Evolutionary conservation across 768 basidiomycete genomes (phyloP).

Genomic region (Rhodotorula paludigena): DNA sequence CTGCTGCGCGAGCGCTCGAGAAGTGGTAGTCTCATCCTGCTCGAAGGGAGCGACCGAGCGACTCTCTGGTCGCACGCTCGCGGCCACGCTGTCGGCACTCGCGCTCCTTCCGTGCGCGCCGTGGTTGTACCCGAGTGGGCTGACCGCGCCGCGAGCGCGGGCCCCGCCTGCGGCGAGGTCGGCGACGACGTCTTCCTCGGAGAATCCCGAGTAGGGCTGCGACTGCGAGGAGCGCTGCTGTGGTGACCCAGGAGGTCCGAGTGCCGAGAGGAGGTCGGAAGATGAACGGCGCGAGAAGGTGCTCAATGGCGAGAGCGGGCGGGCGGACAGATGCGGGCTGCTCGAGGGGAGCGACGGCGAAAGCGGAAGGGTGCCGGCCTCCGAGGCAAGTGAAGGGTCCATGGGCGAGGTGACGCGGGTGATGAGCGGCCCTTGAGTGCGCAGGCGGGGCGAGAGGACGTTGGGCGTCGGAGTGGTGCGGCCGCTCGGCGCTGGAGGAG

Average conservation of each 20-base stretch:
- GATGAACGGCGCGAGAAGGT: background rate
- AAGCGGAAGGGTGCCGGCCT: no score
- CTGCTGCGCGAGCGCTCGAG: no score
- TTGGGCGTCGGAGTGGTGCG: background rate
- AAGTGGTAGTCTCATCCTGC: no score
- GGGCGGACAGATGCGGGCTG: no score
- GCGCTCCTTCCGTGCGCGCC: background rate
- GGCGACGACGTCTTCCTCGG: background rate
- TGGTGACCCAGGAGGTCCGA: no score
- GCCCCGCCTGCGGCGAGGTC: background rate
- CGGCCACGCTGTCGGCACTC: background rate
- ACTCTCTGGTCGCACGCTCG: background rate
- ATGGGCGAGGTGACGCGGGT: conserved; percentile 6
- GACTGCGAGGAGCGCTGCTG: no score
- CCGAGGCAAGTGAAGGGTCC: background rate
- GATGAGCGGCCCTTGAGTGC: background rate
- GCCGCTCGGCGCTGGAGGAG: no score
- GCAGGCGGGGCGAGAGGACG: background rate
- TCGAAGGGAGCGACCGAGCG: background rate
- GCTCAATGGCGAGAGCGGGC: background rate
- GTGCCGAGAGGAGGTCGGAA: background rate
- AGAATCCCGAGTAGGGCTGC: background rate
- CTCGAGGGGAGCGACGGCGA: background rate
- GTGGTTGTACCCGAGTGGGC: background rate
- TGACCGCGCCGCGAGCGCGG: background rate